Evolutionary conservation across 2,329 filamentous ascomycete species (phyloP).

Genomic region (Gnomoniopsis smithogilvyi): DNA sequence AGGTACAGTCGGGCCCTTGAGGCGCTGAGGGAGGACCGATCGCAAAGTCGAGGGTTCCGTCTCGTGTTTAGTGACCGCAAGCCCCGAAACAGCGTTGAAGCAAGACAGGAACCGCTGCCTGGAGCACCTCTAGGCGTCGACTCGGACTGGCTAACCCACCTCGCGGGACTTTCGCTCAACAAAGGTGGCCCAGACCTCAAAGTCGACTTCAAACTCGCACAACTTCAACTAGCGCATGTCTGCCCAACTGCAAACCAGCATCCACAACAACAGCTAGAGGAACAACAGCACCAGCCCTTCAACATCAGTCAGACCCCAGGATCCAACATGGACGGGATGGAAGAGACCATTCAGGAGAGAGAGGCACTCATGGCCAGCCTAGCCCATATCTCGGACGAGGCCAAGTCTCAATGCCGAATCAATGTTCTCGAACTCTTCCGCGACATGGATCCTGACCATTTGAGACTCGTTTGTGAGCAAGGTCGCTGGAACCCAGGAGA

Average conservation of each 20-base stretch:
- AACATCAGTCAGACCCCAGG: not conserved
- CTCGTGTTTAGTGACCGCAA: not conserved
- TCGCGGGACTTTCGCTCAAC: not conserved
- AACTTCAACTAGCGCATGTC: not conserved
- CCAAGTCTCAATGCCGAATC: constrained; percentile 24
- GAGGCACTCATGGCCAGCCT: not conserved
- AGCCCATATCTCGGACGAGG: not conserved
- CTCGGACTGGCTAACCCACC: not conserved
- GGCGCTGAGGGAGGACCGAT: not conserved
- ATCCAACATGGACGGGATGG: not conserved
- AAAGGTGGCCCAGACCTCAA: not conserved
- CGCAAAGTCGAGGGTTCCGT: not conserved
- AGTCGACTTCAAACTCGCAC: not conserved
- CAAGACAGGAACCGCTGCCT: not conserved
- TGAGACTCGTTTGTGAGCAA: constrained; percentile 27
- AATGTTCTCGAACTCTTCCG: constrained; percentile 37
- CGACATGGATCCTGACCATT: constrained; percentile 40
- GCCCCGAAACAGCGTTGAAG: not conserved
- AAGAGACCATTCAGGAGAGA: not conserved
- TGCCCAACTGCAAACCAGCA: not conserved
- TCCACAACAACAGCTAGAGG: not conserved
- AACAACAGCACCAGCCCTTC: not conserved
- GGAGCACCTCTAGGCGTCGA: not conserved
- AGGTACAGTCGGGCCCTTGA: not conserved
- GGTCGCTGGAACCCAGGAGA: constrained; percentile 27